Conservation (phyloP, 2,329 filamentous ascomycete genomes). For the Cordyceps tenuipes region DNA sequence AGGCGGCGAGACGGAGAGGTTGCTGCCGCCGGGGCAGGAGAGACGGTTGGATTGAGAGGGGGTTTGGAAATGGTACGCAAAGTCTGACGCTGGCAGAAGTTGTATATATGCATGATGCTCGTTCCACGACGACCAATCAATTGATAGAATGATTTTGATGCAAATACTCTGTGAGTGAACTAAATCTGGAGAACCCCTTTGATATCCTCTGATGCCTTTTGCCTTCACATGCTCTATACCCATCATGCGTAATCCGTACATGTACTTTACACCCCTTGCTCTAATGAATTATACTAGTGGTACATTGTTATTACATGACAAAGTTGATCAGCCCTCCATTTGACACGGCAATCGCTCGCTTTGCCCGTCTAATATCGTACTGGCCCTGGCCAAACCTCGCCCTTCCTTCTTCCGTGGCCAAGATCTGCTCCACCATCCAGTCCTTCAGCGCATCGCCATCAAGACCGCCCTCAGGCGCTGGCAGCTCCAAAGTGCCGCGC, state of each 20-base stretch:
- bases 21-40: constrained; percentile 23
- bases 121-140: background rate
- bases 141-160: background rate
- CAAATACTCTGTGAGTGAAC: constrained; percentile 1
- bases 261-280: background rate
- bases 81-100: background rate
- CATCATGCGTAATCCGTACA: background rate
- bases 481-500: constrained; percentile 58
- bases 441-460: constrained; percentile 38
- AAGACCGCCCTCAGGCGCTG: constrained; percentile 37
- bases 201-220: background rate
- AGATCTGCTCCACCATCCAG: constrained; percentile 55
- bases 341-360: constrained; percentile 57
- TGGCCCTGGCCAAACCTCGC: constrained; percentile 42
- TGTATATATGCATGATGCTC: background rate
- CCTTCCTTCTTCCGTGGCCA: constrained; percentile 52
- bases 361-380: constrained; percentile 43
- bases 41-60: constrained; percentile 15
- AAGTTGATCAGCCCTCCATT: constrained; percentile 67
- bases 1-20: constrained; percentile 18
- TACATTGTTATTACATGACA: constrained; percentile 38
- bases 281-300: constrained; percentile 7
- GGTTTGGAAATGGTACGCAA: background rate
- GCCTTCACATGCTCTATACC: background rate
- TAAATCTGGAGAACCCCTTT: background rate